A percentile compares a stretch with the other conserved stretches of the same genome.
Conservation (phyloP, 2,329 filamentous ascomycete species). For the Neonectria sp. region DNA sequence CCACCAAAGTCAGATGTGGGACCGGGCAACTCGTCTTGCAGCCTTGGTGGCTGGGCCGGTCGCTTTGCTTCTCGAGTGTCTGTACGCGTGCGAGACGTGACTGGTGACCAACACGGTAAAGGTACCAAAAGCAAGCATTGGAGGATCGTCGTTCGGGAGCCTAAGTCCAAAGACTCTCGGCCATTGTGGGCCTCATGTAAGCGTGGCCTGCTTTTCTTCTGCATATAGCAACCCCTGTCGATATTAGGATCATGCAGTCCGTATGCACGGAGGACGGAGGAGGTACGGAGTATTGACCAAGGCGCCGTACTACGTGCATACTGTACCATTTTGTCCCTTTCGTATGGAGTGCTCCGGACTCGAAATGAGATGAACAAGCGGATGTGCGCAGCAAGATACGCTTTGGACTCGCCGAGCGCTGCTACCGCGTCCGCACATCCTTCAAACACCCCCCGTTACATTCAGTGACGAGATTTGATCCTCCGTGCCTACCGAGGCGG, state of each 20-base stretch:
- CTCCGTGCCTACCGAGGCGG: constrained; percentile 12
- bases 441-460: constrained; percentile 19
- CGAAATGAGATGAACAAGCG: constrained; percentile 24
- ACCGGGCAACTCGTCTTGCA: constrained; percentile 32
- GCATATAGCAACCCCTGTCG: constrained; percentile 35
- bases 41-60: constrained; percentile 33
- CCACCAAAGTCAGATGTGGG: constrained; percentile 29
- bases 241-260: constrained; percentile 24
- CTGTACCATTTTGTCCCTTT: constrained; percentile 8
- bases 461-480: constrained; percentile 17
- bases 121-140: constrained; percentile 36
- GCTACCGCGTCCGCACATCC: constrained; percentile 1
- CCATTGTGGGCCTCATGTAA: constrained; percentile 39
- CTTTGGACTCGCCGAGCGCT: constrained; percentile 14
- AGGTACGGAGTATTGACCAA: constrained; percentile 3
- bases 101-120: constrained; percentile 20
- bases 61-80: constrained; percentile 29
- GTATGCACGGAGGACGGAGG: constrained; percentile 5
- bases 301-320: background rate
- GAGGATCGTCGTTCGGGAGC: constrained; percentile 27
- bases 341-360: constrained; percentile 22
- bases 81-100: constrained; percentile 13
- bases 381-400: constrained; percentile 14
- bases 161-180: constrained; percentile 24
- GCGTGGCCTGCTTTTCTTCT: constrained; percentile 41